Evolutionary conservation across 257 asterid species (phyloP).

Genomic region (Nyctanthes arbortristis): DNA sequence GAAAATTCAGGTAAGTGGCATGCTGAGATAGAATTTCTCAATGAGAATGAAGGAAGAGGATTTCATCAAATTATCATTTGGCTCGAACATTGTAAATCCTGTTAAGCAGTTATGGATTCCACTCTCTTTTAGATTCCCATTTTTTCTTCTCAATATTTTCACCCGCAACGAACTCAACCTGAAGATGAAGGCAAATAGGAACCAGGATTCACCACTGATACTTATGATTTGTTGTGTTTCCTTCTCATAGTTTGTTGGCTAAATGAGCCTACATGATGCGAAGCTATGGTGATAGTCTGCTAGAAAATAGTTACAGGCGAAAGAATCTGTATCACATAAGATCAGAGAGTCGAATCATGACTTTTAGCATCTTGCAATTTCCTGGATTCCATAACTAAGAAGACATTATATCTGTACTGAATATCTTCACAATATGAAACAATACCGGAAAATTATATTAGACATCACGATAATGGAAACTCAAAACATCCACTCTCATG

Average conservation of each 20-base stretch:
- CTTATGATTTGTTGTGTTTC: neutral
- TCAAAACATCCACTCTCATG: neutral
- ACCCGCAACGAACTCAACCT: too few relatives aligned
- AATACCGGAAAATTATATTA: too few relatives aligned
- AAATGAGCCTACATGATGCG: neutral
- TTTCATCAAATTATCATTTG: neutral
- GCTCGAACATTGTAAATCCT: neutral
- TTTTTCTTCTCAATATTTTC: neutral
- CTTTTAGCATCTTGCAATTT: neutral
- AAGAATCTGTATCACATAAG: neutral
- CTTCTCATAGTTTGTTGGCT: neutral
- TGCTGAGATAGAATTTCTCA: neutral
- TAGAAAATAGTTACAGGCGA: too few relatives aligned
- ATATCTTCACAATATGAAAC: too few relatives aligned
- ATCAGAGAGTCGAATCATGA: neutral
- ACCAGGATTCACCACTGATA: neutral
- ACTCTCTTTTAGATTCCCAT: neutral
- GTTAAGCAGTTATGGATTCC: neutral
- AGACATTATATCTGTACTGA: too few relatives aligned
- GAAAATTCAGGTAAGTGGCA: neutral
- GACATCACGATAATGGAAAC: too few relatives aligned
- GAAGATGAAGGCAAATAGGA: neutral
- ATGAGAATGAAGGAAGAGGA: neutral
- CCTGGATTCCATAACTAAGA: too few relatives aligned
- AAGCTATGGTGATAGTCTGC: too few relatives aligned